Evolutionary conservation across 129 eudicot species (phyloP), one percentile per base, ranked within the genome.

Genomic region (Artemisia argyi): DNA sequence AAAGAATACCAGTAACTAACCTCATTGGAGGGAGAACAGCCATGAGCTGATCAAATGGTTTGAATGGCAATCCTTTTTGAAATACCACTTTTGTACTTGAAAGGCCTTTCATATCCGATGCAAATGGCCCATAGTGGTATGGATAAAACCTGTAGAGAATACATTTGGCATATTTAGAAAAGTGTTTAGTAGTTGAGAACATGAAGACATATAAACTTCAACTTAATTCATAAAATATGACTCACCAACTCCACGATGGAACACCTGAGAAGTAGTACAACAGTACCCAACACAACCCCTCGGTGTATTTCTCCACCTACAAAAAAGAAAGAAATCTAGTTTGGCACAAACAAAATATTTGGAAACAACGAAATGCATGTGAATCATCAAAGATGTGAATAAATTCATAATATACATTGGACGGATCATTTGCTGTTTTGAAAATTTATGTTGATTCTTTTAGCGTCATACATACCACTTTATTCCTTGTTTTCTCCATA

Each of bases 161-260:
- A 39, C 9, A n/a, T 22, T 19, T 3, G 1, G 50, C 24, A 6
- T 2, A 15, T 12, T 62, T 20, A 20, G 30, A 4, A 26, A 26
- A 2, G 30, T 26, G 30, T 28, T 13, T 17, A 62, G 13, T n/a
- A 32, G 42, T 32, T 2, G 4, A 62, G 0, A 15, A 7, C 26
- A 11, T 44, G 66, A 55, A 16, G 0, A 26, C 3, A 17, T 11
- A 30, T 44, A 9, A 46, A 49, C 8, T 13, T 24, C 57, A 5
- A 64, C 3, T 9, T 3, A 1, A 9, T 46, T 11, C 1, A 19
- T 24, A 20, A 12, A 5, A 16, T 44, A 1, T 8, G 46, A 47
- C 82, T 83, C 80, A 89, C 96, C 96, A 90, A 0, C 73, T 78
- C 93, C 93, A 90, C 0, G 96, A 89, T 5, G 93, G 85, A 65